Evolutionary conservation across 140 eudicot genomes (phyloP).

Genomic region (Stevia rebaudiana): DNA sequence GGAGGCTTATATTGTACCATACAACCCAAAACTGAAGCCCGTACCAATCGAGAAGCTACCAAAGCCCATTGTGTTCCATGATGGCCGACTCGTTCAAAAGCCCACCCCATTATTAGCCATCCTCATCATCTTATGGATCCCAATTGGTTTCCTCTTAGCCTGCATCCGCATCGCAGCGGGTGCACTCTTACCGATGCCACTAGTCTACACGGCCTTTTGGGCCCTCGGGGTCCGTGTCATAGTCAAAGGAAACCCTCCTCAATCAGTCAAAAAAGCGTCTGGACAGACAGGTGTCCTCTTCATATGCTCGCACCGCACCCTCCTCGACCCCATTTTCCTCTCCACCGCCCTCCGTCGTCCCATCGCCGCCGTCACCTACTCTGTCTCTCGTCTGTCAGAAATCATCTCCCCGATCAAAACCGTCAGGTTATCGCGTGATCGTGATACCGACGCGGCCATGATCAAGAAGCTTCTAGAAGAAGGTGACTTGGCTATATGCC

Average conservation of each 20-base stretch:
- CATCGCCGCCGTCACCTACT: slow-evolving; percentile 55
- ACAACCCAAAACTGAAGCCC: slow-evolving; percentile 36
- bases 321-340: slow-evolving; percentile 62
- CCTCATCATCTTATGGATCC: slow-evolving; percentile 48
- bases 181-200: slow-evolving; percentile 51
- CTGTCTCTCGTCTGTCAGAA: slow-evolving; percentile 54
- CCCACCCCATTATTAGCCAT: slow-evolving; percentile 48
- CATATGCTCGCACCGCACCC: slow-evolving; percentile 65
- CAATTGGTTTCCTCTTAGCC: slow-evolving; percentile 44
- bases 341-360: slow-evolving; percentile 61
- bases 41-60: slow-evolving; percentile 42
- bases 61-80: slow-evolving; percentile 59
- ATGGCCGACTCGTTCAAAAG: slow-evolving; percentile 58
- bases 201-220: slow-evolving; percentile 53
- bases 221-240: slow-evolving; percentile 53
- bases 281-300: slow-evolving; percentile 59
- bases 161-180: slow-evolving; percentile 50
- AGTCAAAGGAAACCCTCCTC: slow-evolving; percentile 58
- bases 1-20: slow-evolving; percentile 47
- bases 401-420: slow-evolving; percentile 63
- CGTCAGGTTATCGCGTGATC: slow-evolving; percentile 43
- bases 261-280: slow-evolving; percentile 31
- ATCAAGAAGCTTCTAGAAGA: slow-evolving; percentile 46
- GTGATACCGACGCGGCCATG: slow-evolving; percentile 48
- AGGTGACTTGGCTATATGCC: slow-evolving; percentile 57